These are phyloP conservation scores for Phialemoniopsis sp. DNA, from an alignment of 2,329 filamentous ascomycete species.

Conservation along the genomic window DNA sequence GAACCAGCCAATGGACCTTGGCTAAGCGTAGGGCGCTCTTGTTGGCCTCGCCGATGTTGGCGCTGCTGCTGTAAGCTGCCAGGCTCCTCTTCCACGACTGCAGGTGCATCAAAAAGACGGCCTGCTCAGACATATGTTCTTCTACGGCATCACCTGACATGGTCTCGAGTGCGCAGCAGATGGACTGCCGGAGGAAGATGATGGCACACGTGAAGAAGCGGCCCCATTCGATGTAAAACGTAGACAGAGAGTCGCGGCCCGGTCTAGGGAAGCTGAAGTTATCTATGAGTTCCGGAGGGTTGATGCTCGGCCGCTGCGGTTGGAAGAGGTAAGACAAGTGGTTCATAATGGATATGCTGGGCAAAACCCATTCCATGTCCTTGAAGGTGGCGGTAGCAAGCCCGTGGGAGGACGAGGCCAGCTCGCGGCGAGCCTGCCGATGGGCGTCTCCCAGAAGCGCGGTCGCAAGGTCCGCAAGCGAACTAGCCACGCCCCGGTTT, in stretches of 20 bases:
- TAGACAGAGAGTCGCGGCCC: too few species aligned
- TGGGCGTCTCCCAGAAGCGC: constrained; percentile 4
- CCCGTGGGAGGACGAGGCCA: too few species aligned
- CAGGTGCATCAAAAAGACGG: too few species aligned
- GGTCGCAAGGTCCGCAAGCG: constrained; percentile 7
- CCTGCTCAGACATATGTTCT: too few species aligned
- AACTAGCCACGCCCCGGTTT: constrained; percentile 5
- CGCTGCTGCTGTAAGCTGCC: constrained; percentile 1
- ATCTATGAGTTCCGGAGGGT: constrained; percentile 8
- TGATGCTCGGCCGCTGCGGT: constrained; percentile 3
- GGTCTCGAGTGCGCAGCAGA: constrained; percentile 4
- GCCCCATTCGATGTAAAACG: constrained; percentile 9
- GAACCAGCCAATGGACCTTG: constrained; percentile 5
- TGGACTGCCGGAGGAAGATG: constrained; percentile 6
- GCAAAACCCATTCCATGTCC: constrained; percentile 11
- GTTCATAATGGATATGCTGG: constrained; percentile 11
- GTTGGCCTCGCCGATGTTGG: background rate
- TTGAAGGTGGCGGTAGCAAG: background rate
- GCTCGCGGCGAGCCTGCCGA: constrained; percentile 2
- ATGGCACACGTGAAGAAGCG: constrained; percentile 10
- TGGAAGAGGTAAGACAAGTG: constrained; percentile 6
- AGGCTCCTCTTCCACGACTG: constrained; percentile 2
- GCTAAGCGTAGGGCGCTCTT: constrained; percentile 8
- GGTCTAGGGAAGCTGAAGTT: too few species aligned
- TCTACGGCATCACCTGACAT: too few species aligned